Evolutionary conservation across 2,329 filamentous ascomycete species (phyloP).

Genomic region (Leptographium radiaticola): DNA sequence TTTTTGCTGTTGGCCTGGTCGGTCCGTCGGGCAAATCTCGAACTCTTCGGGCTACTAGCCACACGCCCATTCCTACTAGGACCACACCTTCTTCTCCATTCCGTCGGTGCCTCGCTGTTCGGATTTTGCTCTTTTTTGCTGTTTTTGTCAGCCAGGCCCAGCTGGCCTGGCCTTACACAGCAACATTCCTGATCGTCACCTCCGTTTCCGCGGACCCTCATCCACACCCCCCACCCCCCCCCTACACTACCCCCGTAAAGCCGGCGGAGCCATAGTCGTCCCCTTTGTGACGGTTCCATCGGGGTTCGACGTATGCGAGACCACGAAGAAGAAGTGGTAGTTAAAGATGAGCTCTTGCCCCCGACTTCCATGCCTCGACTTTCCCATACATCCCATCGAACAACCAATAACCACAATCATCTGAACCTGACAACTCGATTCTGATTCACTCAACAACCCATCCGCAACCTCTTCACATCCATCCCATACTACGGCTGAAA

Average conservation of each 20-base stretch:
- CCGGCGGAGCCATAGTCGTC: background rate
- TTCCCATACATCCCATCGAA: background rate
- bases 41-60: background rate
- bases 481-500: too few relatives aligned
- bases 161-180: background rate
- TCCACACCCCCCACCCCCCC: background rate
- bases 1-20: background rate
- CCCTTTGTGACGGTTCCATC: slow-evolving; percentile 1
- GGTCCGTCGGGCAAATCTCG: background rate
- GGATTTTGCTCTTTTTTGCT: background rate
- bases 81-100: background rate
- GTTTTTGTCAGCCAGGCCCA: slow-evolving; percentile 1
- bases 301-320: slow-evolving; percentile 1
- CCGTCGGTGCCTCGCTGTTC: background rate
- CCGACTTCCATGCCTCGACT: background rate
- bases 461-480: background rate
- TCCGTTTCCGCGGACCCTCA: background rate
- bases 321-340: background rate
- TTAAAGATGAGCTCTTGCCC: background rate
- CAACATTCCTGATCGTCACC: background rate
- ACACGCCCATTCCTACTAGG: background rate
- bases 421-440: too few relatives aligned
- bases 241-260: background rate
- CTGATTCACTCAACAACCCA: background rate
- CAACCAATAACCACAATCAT: background rate